Evolutionary conservation across 176 grass and related monocot species (phyloP), one percentile per base, ranked within the genome.

Genomic region (Zizania latifolia): DNA sequence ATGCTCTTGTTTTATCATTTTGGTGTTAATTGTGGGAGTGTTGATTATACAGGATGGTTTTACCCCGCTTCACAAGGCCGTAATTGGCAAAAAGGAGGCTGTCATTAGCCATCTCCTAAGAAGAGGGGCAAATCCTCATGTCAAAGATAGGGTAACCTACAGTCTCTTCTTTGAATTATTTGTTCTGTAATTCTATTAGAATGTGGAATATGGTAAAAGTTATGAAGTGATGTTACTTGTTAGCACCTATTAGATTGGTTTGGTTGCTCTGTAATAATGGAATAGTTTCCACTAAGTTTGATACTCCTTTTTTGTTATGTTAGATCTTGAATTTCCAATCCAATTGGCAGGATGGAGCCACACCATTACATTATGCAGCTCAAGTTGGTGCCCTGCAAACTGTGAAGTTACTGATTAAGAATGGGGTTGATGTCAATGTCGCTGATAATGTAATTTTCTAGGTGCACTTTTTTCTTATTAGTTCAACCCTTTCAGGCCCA

Each of bases 71-170:
- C 91, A 99, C 68, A 99, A 88, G 54, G 86, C 82, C 0, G 27
- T 99, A 24, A 99, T 94, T 48, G 95, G 95, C 10, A 99, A 99
- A 85, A 99, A 94, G 30, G 95, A 99, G 85, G 89, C 91, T 35
- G 92, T 94, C 38, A 89, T 94, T 75, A 94, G 89, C 46, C 95
- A 99, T 86, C 89, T 99, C 33, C 67, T 99, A 21, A 82, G 95
- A 51, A 94, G 90, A 85, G 71, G 83, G 72, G 95, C 89, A 77
- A 92, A 92, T 77, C 95, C 95, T 77, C 91, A 94, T 78, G 79
- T 86, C 34, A 92, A 55, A 62, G 95, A 99, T 57, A 92, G 74
- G 83, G 95, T 94, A 77, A 76, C 75, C 11, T 36, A 64, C 12
- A 6, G 30, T 41, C 41, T 36, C 57, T 78, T 28, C 4, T 80